Percentiles rank a stretch among this genome's conserved stretches.
Conservation (phyloP, 805 yeast genomes). For the Ogataea siamensis region DNA sequence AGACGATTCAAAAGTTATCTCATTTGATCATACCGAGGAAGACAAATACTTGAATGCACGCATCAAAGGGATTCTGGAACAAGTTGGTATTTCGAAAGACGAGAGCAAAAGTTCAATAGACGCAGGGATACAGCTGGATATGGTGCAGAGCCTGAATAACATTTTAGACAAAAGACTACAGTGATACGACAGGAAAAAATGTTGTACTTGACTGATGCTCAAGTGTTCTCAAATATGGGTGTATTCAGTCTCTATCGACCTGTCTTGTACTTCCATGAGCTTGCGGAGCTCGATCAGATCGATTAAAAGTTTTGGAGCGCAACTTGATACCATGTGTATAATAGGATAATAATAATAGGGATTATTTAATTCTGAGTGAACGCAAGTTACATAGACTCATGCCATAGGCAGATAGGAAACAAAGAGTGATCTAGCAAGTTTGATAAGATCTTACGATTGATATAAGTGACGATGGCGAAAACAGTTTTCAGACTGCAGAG, state of each 20-base stretch:
- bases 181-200: conserved; percentile 4
- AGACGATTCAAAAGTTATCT: conserved; percentile 10
- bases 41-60: conserved; percentile 23
- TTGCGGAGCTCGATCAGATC: no score
- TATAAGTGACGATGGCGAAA: not conserved
- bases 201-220: not conserved
- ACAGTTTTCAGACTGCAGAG: no score
- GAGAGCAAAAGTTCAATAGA: no score
- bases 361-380: conserved; percentile 2
- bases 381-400: no score
- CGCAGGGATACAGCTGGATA: conserved; percentile 13
- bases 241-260: no score
- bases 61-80: conserved; percentile 15
- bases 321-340: conserved; percentile 1
- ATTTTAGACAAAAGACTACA: conserved; percentile 9
- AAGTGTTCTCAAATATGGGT: no score
- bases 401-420: no score
- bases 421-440: no score
- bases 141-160: conserved; percentile 16
- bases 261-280: no score
- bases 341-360: conserved; percentile 4
- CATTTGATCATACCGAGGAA: conserved; percentile 16
- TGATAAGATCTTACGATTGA: no score
- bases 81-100: conserved; percentile 8
- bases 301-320: conserved; percentile 1